A percentile compares a stretch with the other conserved stretches of the same genome.
These are phyloP conservation scores for Leishmania braziliensis DNA, from an alignment of 208 protist genomes.

Conservation along the genomic window DNA sequence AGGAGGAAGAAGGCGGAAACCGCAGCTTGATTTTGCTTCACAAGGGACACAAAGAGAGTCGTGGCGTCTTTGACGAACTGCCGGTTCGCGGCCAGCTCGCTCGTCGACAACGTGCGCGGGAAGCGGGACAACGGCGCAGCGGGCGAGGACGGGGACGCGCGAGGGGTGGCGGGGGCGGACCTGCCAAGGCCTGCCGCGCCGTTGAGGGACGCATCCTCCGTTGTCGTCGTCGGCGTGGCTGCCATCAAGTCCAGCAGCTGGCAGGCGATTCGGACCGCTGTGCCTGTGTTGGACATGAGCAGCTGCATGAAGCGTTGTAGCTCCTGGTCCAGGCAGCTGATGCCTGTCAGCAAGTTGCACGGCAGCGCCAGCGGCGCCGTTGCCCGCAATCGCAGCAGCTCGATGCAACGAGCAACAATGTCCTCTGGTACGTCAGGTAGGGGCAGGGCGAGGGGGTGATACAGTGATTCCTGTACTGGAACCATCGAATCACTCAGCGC, in stretches of 20 bases:
- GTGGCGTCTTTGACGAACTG: conserved; percentile 35
- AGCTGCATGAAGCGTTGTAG: conserved; percentile 37
- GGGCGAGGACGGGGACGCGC: background rate
- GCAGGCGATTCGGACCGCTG: conserved; percentile 25
- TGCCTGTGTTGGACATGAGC: conserved; percentile 13
- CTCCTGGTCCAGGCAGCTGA: conserved; percentile 38
- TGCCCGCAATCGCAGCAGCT: conserved; percentile 29
- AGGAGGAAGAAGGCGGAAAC: conserved; percentile 43
- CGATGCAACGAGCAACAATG: conserved; percentile 23
- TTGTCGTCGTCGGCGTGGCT: conserved; percentile 20
- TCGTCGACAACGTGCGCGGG: conserved; percentile 1
- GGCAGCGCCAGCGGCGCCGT: conserved; percentile 31
- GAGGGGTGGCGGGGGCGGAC: background rate
- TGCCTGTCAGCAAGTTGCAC: conserved; percentile 26
- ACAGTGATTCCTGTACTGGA: conserved; percentile 20
- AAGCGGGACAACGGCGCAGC: background rate
- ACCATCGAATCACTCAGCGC: conserved; percentile 26
- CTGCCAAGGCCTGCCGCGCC: background rate
- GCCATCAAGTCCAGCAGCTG: conserved; percentile 34
- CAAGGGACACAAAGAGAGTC: conserved; percentile 31
- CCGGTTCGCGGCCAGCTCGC: conserved; percentile 22
- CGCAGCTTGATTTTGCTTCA: conserved; percentile 30
- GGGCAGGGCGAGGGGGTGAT: conserved; percentile 23
- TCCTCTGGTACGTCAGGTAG: conserved; percentile 19
- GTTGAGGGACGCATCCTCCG: conserved; percentile 13